Conservation (phyloP, 805 yeast species). For the Hagleromyces aurorensis region DNA sequence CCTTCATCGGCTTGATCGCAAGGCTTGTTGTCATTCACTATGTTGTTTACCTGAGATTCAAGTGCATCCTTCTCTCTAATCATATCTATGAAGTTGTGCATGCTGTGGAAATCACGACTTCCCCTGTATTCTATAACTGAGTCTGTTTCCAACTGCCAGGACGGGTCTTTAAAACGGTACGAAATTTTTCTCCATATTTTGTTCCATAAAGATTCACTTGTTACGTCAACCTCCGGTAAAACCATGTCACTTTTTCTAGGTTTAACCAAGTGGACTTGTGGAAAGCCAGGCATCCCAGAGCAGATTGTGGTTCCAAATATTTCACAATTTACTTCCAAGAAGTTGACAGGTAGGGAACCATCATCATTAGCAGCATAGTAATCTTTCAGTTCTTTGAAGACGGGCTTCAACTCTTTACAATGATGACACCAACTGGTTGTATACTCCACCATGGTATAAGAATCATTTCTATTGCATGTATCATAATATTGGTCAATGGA, state of each 20-base stretch:
- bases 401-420: constrained; percentile 52
- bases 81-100: constrained; percentile 44
- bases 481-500: constrained; percentile 26
- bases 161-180: constrained; percentile 9
- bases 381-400: constrained; percentile 42
- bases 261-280: constrained; percentile 51
- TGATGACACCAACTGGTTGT: constrained; percentile 71
- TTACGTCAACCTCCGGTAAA: constrained; percentile 2
- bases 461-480: constrained; percentile 16
- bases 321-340: constrained; percentile 30
- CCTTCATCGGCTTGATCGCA: constrained; percentile 8
- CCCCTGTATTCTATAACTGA: constrained; percentile 53
- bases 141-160: constrained; percentile 21
- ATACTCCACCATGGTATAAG: constrained; percentile 30
- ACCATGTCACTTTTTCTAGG: constrained; percentile 33
- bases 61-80: constrained; percentile 12
- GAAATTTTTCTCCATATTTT: constrained; percentile 6
- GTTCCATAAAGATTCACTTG: constrained; percentile 6
- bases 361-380: constrained; percentile 21
- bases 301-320: constrained; percentile 27
- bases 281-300: constrained; percentile 43
- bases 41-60: constrained; percentile 8
- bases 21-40: constrained; percentile 31
- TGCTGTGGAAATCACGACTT: constrained; percentile 38
- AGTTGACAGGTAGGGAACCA: constrained; percentile 14